These are phyloP conservation scores for Chaetoceros tenuissimus DNA, from an alignment of 108 stramenopile species.

Conservation along the genomic window DNA sequence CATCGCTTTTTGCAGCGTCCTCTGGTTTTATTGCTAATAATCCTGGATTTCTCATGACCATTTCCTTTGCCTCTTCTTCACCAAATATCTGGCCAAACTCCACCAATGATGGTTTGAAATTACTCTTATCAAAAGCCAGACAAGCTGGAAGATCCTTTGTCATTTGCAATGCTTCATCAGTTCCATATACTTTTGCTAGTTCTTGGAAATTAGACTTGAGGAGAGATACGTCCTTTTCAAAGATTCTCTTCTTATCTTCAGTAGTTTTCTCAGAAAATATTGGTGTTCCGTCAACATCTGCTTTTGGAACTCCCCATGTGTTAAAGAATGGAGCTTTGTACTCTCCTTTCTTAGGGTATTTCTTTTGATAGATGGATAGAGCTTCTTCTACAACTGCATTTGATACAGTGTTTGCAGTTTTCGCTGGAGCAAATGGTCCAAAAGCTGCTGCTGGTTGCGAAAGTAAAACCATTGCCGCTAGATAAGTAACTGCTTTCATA, in stretches of 20 bases:
- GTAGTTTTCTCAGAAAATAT: not conserved
- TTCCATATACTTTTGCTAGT: constrained; percentile 72
- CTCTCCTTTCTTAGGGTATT: constrained; percentile 24
- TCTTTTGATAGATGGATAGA: constrained; percentile 33
- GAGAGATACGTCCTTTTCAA: constrained; percentile 30
- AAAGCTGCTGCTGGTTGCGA: not conserved
- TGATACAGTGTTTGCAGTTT: not conserved
- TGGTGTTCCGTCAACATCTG: constrained; percentile 40
- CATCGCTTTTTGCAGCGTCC: constrained; percentile 39
- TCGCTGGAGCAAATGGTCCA: not conserved
- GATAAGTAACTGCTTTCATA: too few species aligned
- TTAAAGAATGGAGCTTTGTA: constrained; percentile 26
- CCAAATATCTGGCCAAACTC: constrained; percentile 68
- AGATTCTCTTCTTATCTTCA: constrained; percentile 14
- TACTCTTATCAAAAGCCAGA: constrained; percentile 52
- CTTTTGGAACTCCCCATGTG: constrained; percentile 46
- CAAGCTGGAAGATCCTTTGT: constrained; percentile 58
- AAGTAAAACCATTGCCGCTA: too few species aligned
- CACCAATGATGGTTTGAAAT: constrained; percentile 47
- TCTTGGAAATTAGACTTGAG: constrained; percentile 34
- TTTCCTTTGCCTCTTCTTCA: constrained; percentile 66
- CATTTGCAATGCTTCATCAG: constrained; percentile 72
- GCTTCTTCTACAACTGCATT: constrained; percentile 35
- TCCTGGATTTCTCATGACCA: constrained; percentile 78
- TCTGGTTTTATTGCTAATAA: constrained; percentile 63